Evolutionary conservation across 306 rosid genomes (phyloP).

Genomic region (Corylus heterophylla): DNA sequence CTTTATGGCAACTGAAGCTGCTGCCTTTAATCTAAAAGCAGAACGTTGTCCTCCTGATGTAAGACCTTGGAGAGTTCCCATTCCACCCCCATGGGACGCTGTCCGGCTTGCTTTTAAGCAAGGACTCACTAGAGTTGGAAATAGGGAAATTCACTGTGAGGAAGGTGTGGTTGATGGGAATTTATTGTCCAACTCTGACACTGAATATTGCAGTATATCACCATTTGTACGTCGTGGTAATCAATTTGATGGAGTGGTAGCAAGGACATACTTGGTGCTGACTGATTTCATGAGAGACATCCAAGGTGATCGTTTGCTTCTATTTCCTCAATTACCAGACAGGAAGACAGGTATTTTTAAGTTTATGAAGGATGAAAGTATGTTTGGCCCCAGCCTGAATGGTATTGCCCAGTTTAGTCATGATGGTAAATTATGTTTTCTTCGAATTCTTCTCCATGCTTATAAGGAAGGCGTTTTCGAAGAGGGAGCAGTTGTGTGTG

Average conservation of each 20-base stretch:
- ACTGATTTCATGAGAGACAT: slow-evolving; percentile 53
- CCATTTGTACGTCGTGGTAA: slow-evolving; percentile 27
- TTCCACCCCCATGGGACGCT: slow-evolving; percentile 65
- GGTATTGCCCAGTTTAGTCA: slow-evolving; percentile 15
- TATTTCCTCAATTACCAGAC: slow-evolving; percentile 58
- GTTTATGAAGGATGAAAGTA: slow-evolving; percentile 42
- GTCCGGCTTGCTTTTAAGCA: slow-evolving; percentile 41
- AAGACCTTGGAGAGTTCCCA: slow-evolving; percentile 61
- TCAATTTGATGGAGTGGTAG: slow-evolving; percentile 51
- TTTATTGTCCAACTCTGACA: slow-evolving; percentile 28
- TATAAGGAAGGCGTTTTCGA: slow-evolving; percentile 77
- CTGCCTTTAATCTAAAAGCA: slow-evolving; percentile 34
- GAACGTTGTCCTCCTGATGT: slow-evolving; percentile 49
- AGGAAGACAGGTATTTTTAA: slow-evolving; percentile 32
- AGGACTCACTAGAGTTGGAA: slow-evolving; percentile 23
- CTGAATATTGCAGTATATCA: slow-evolving; percentile 23
- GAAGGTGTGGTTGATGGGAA: slow-evolving; percentile 23
- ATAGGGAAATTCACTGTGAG: slow-evolving; percentile 26
- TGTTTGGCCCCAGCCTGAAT: slow-evolving; percentile 27
- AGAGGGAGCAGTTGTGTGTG: slow-evolving; percentile 87
- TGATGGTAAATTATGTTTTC: slow-evolving; percentile 55
- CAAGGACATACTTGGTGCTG: slow-evolving; percentile 52
- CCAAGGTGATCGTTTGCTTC: slow-evolving; percentile 43
- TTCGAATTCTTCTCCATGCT: slow-evolving; percentile 72
- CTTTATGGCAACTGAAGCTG: slow-evolving; percentile 52